A percentile compares a stretch with the other conserved stretches of the same genome.
phyloP scores from a whole-genome alignment of 257 asterid species.

The Rauvolfia tetraphylla region DNA sequence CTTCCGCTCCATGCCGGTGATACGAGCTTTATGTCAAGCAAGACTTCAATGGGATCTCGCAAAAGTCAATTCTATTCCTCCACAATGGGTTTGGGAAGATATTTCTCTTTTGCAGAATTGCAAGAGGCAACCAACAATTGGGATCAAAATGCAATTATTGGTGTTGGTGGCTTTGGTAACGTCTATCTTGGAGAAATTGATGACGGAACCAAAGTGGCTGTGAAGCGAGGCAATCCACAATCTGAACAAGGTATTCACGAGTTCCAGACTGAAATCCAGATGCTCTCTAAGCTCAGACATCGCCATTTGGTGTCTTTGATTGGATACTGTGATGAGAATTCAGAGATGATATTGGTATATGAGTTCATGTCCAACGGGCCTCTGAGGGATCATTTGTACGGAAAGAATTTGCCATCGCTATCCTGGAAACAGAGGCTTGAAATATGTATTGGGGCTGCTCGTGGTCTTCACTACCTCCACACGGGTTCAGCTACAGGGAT shows the following conservation, averaged over 20 bases:
- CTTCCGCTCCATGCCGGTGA: slow-evolving; percentile 72
- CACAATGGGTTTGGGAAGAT: slow-evolving; percentile 45
- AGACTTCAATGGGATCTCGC: slow-evolving; percentile 37
- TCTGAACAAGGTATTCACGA: slow-evolving; percentile 93
- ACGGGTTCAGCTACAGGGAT: slow-evolving; percentile 86
- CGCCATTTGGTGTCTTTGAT: slow-evolving; percentile 86
- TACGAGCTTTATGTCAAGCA: slow-evolving; percentile 40
- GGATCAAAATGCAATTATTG: slow-evolving; percentile 59
- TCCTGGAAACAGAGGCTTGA: slow-evolving; percentile 84
- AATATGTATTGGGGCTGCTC: slow-evolving; percentile 85
- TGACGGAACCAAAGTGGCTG: slow-evolving; percentile 72
- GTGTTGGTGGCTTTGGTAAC: slow-evolving; percentile 91
- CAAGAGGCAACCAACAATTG: slow-evolving; percentile 80
- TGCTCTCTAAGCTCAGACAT: slow-evolving; percentile 82
- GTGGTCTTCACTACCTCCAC: slow-evolving; percentile 87
- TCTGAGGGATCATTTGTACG: slow-evolving; percentile 75
- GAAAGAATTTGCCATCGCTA: slow-evolving; percentile 40
- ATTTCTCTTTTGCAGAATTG: slow-evolving; percentile 44
- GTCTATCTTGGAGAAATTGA: slow-evolving; percentile 68
- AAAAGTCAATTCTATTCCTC: slow-evolving; percentile 52
- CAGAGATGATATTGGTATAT: slow-evolving; percentile 88
- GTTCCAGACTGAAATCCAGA: slow-evolving; percentile 88
- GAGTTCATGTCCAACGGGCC: slow-evolving; percentile 90
- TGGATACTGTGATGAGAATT: slow-evolving; percentile 83
- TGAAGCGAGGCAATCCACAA: slow-evolving; percentile 91